These are phyloP conservation scores for Camelina neglecta DNA, from an alignment of 345 rosid species.

Conservation along the genomic window DNA sequence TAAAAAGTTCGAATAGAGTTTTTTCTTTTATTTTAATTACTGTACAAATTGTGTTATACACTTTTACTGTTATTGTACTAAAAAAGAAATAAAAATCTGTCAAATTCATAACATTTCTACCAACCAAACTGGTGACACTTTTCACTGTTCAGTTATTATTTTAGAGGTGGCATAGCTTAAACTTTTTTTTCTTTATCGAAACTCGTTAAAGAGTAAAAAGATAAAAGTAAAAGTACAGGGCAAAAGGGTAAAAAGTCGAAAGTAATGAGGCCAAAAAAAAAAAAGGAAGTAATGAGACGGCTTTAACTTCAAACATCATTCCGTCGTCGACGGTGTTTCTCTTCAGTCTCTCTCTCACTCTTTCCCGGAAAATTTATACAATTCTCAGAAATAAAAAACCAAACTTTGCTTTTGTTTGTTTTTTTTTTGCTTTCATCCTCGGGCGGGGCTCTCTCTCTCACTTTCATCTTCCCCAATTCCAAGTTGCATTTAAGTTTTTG, in stretches of 20 bases:
- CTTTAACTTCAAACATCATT: not conserved
- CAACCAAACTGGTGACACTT: conserved; percentile 12
- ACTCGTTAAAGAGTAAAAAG: conserved; percentile 33
- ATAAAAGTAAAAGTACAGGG: conserved; percentile 32
- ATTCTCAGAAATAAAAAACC: conserved; percentile 15
- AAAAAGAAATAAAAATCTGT: not conserved
- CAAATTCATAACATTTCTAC: conserved; percentile 23
- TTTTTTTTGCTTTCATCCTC: not conserved
- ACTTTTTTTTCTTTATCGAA: conserved; percentile 23
- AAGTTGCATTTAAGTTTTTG: conserved; percentile 33
- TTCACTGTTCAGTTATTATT: not conserved
- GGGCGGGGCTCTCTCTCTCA: conserved; percentile 30
- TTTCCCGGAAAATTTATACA: conserved; percentile 22
- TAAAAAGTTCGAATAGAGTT: too few species aligned
- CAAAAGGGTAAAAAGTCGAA: conserved; percentile 30
- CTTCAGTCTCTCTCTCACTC: not conserved
- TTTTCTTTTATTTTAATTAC: too few species aligned
- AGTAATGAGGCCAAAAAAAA: conserved; percentile 10
- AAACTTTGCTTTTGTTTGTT: not conserved
- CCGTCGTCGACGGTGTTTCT: conserved; percentile 32
- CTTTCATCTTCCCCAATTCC: conserved; percentile 43
- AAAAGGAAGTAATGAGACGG: conserved; percentile 26
- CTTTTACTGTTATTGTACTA: not conserved
- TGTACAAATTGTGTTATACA: not conserved
- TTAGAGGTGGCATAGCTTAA: conserved; percentile 1